Evolutionary conservation across 768 basidiomycete genomes (phyloP), one percentile per base, ranked within the genome.

Genomic region (Suillus decipiens): DNA sequence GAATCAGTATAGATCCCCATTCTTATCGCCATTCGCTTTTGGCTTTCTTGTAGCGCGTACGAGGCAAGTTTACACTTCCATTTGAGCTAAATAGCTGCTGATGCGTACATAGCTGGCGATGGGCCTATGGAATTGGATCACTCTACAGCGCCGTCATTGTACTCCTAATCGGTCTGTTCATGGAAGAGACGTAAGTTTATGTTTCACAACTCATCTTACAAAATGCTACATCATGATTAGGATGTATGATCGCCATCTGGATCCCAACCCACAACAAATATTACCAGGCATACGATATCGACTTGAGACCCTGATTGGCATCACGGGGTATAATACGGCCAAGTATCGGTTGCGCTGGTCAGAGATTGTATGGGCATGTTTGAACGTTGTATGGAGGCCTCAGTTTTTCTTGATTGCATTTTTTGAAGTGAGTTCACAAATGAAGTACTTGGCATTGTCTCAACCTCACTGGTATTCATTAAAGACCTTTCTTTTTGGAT

Each of bases 41-140:
- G 73, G 74, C 10, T 75, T 74, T 56, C 71, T 74, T 14, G 66
- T 65, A 57, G 70, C 69, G 36, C 64, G 72, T 15, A 63, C 56
- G 61, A 74, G 64, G 74, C 72, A n/a, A 8, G 74, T 59, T 22
- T 8, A 31, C 39, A 15, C 1, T 31, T 14, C 34, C 34, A 36
- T 2, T n/a, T n/a, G n/a, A n/a, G 19, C 22, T 17, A 33, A 5
- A 19, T n/a, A 22, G 8, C 41, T 37, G 19, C 39, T 72, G 17
- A 70, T 55, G 0, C 19, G 1, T 33, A 5, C 33, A 6, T 53
- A 81, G 78, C 60, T 84, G 79, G 79, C 70, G 81, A 37, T 84
- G 84, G 82, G 74, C 81, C n/a, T 85, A 85, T 63, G 82, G 81
- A 22, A 80, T 83, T 64, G 84, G 78, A 0, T 79, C 78, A 19